Evolutionary conservation across 2,329 filamentous ascomycete species (phyloP).

Genomic region (Huntiella decipiens): DNA sequence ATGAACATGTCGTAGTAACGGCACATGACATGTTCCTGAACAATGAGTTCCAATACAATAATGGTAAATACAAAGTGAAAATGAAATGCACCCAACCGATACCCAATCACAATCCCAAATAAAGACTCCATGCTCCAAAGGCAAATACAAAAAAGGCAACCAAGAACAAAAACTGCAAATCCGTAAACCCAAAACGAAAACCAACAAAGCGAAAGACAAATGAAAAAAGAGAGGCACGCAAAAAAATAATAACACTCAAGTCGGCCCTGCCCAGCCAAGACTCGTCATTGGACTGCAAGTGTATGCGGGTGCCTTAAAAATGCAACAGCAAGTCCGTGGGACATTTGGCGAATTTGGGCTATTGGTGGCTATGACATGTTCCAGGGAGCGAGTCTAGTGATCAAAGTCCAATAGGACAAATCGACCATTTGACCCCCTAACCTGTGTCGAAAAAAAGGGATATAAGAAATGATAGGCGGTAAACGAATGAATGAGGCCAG

Average conservation of each 20-base stretch:
- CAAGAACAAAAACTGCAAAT: background rate
- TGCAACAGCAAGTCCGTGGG: too few relatives aligned
- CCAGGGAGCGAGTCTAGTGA: too few relatives aligned
- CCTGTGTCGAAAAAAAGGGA: background rate
- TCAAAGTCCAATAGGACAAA: too few relatives aligned
- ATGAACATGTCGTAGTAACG: too few relatives aligned
- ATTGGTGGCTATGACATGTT: too few relatives aligned
- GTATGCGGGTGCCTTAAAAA: background rate
- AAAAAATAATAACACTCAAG: too few relatives aligned
- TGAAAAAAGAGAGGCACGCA: too few relatives aligned
- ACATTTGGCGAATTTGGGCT: too few relatives aligned
- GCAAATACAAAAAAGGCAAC: background rate
- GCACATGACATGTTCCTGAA: too few relatives aligned
- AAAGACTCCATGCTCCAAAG: background rate
- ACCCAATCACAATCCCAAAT: background rate
- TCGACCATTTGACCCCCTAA: too few relatives aligned
- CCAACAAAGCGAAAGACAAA: slow-evolving; percentile 12
- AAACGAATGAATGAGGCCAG: background rate
- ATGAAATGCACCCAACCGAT: background rate
- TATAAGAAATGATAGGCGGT: background rate
- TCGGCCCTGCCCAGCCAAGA: too few relatives aligned
- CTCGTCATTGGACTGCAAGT: too few relatives aligned
- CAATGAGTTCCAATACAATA: background rate
- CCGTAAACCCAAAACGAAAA: slow-evolving; percentile 17
- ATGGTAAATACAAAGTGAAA: background rate